phyloP scores from a whole-genome alignment of 2,329 filamentous ascomycete genomes.

The Aureobasidium sp. region DNA sequence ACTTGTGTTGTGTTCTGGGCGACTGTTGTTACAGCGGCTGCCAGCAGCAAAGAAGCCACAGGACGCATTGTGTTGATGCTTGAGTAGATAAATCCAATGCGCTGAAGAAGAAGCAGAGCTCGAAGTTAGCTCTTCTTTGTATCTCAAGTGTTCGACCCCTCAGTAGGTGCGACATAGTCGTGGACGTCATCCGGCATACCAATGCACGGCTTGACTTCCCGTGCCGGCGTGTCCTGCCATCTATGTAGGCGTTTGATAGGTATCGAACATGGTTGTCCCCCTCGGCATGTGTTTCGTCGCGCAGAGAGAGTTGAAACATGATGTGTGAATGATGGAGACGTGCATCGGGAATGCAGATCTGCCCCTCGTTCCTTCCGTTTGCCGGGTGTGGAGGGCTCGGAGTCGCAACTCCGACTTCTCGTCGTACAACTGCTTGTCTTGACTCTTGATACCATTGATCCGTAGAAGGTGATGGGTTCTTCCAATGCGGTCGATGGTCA shows the following conservation, averaged over 20 bases:
- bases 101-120: not conserved
- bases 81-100: not conserved
- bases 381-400: not conserved
- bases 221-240: not conserved
- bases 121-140: not conserved
- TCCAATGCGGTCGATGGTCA: not conserved
- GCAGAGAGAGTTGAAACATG: not conserved
- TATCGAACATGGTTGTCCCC: not conserved
- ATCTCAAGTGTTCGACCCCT: not conserved
- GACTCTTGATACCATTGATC: not conserved
- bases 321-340: not conserved
- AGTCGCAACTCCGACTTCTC: not conserved
- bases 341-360: slow-evolving; percentile 3
- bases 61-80: not conserved
- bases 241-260: not conserved
- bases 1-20: slow-evolving; percentile 6
- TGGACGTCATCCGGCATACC: not conserved
- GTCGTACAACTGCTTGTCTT: not conserved
- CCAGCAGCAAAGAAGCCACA: not conserved
- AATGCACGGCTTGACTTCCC: not conserved
- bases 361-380: not conserved
- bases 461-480: no score
- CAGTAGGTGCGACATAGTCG: not conserved
- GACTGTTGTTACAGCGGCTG: not conserved
- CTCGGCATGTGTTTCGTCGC: not conserved